phyloP scores from a whole-genome alignment of 139 green algal species.

The Auxenochlorella pyrenoidosa region DNA sequence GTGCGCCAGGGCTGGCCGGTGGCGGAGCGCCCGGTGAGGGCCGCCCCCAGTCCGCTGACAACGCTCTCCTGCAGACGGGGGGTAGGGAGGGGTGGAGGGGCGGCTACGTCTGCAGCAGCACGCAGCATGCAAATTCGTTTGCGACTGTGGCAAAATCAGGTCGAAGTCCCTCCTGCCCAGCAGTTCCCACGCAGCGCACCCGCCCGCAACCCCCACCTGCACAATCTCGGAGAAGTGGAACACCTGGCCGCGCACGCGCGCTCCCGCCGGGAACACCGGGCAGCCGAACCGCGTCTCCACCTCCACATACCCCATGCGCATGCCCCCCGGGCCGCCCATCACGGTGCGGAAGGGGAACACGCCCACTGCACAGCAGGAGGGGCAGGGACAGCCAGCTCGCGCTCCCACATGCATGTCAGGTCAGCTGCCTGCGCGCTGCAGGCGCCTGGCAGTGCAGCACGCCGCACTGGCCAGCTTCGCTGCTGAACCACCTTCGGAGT shows the following conservation, averaged over 20 bases:
- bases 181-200: background rate
- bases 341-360: constrained; percentile 89
- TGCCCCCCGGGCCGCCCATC: constrained; percentile 49
- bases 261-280: constrained; percentile 74
- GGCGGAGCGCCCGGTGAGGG: background rate
- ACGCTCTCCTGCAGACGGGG: constrained; percentile 50
- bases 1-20: constrained; percentile 35
- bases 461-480: background rate
- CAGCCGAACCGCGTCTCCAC: constrained; percentile 61
- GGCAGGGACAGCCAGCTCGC: background rate
- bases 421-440: too few relatives aligned
- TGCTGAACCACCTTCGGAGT: too few relatives aligned
- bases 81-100: too few relatives aligned
- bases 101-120: too few relatives aligned
- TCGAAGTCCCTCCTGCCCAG: background rate
- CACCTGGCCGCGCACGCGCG: constrained; percentile 73
- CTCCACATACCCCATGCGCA: constrained; percentile 79
- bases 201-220: constrained; percentile 30
- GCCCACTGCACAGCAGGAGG: constrained; percentile 59
- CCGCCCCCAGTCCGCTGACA: constrained; percentile 38
- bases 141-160: too few relatives aligned
- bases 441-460: too few relatives aligned
- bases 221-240: constrained; percentile 82
- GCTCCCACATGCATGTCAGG: too few relatives aligned
- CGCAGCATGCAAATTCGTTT: too few relatives aligned